Percentiles rank a stretch among this genome's conserved stretches.
Conservation (phyloP, 768 basidiomycete species). For the Chalciporus chontae region DNA sequence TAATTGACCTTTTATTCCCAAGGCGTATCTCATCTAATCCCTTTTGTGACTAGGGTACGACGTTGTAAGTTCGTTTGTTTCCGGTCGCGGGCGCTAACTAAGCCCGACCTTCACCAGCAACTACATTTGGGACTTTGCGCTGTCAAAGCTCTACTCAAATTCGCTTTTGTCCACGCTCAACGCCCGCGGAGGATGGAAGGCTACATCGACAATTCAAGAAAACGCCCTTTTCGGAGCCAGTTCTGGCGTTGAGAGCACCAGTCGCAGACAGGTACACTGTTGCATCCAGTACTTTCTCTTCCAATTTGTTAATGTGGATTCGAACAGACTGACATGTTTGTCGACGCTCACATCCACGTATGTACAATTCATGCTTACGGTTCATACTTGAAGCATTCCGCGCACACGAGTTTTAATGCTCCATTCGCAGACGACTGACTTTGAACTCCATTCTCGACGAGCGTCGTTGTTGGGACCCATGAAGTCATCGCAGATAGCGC, state of each 20-base stretch:
- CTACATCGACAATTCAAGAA: neutral
- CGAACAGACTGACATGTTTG: neutral
- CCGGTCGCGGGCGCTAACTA: neutral
- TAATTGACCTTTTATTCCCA: neutral
- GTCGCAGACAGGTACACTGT: too few relatives aligned
- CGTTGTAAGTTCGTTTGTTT: constrained; percentile 1
- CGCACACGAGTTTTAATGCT: neutral
- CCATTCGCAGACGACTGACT: neutral
- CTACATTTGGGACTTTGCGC: constrained; percentile 22
- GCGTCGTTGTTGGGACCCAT: neutral
- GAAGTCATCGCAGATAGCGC: neutral
- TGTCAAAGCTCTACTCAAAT: constrained; percentile 28
- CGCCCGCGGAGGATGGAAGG: constrained; percentile 22
- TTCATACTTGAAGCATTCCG: neutral
- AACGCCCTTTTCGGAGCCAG: neutral
- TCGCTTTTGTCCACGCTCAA: constrained; percentile 19
- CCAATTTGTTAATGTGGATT: too few relatives aligned
- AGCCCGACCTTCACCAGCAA: constrained; percentile 5
- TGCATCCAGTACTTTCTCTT: neutral
- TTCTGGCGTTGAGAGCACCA: neutral
- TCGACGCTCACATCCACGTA: neutral
- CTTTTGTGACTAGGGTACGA: constrained; percentile 1
- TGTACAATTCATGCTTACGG: neutral
- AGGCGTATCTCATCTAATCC: neutral
- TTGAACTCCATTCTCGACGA: neutral